Evolutionary conservation across 768 basidiomycete species (phyloP).

Genomic region (Arthromyces matolae): DNA sequence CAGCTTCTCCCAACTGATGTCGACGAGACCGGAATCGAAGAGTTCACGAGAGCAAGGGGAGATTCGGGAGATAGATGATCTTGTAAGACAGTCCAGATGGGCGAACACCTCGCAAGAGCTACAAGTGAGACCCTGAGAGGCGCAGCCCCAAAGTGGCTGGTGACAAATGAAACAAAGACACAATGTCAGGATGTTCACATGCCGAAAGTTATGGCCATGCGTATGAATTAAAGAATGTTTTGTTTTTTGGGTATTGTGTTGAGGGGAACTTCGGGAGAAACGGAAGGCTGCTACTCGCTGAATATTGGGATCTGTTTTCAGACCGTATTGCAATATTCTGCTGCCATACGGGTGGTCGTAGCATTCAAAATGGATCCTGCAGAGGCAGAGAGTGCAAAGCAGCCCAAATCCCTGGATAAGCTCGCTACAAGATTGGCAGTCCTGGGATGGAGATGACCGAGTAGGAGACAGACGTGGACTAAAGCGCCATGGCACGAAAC

Average conservation of each 20-base stretch:
- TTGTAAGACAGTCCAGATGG: constrained; percentile 48
- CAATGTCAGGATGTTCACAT: constrained; percentile 68
- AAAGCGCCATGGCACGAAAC: constrained; percentile 70
- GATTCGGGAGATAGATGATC: constrained; percentile 20
- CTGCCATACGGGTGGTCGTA: constrained; percentile 69
- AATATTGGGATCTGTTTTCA: constrained; percentile 39
- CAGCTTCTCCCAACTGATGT: constrained; percentile 49
- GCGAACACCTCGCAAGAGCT: constrained; percentile 55
- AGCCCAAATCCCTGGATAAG: constrained; percentile 66
- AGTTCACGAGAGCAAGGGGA: constrained; percentile 36
- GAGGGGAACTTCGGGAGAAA: constrained; percentile 47
- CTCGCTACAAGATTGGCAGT: constrained; percentile 56
- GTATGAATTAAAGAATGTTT: constrained; percentile 17
- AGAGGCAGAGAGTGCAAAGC: constrained; percentile 67
- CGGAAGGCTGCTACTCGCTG: constrained; percentile 61
- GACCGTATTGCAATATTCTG: constrained; percentile 50
- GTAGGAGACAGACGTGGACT: constrained; percentile 18
- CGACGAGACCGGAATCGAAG: constrained; percentile 44
- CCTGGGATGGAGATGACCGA: constrained; percentile 31
- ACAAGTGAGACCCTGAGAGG: constrained; percentile 63
- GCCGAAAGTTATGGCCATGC: constrained; percentile 49
- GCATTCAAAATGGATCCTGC: constrained; percentile 73
- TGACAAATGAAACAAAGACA: constrained; percentile 67
- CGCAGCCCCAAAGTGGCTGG: constrained; percentile 70
- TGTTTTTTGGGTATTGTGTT: constrained; percentile 20